Evolutionary conservation across 164 flowering plant species (phyloP), one percentile per base, ranked within the genome.

Genomic region (Vitis rupestris): DNA sequence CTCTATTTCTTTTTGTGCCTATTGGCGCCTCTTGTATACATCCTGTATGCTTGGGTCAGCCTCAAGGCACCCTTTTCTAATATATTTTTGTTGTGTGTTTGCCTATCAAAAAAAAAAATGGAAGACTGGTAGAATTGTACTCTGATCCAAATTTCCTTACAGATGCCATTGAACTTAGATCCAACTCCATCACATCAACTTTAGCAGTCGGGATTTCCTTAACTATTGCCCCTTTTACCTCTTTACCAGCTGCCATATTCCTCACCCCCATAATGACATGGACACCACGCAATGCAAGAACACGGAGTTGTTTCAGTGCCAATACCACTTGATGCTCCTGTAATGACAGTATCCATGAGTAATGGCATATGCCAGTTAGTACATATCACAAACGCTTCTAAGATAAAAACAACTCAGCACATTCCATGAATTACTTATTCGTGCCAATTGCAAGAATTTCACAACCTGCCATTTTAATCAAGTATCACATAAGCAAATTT

Each of bases 141-240:
- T 86, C 77, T n/a, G 85, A 75, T 27, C 88, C 92, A 67, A 91
- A 91, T 11, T 84, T 83, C 65, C 68, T 81, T 3, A 91, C 83
- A 1, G 97, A 89, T 10, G 76, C 76, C 72, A 84, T 61, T 48
- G 97, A 91, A 68, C 85, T 85, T 50, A 89, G 86, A 69, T 91
- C 91, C 76, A 91, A 65, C 75, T 89, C 90, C 94, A 91, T 83
- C 27, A 84, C 85, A 73, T 88, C 83, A 68, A 91, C 59, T 76
- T 84, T 85, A 10, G 97, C 91, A 8, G 57, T 29, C 1, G 90
- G 90, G 19, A 82, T 75, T 70, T 82, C 83, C 70, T 79, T 79
- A n/a, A 80, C 70, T 9, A 91, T 83, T 19, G 67, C 65, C 58
- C 84, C 87, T 65, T 81, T 86, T 37, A 79, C 82, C 63, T 81